Conservation (phyloP, 1,139 yeast genomes). For the Wickerhamomyces sp. region DNA sequence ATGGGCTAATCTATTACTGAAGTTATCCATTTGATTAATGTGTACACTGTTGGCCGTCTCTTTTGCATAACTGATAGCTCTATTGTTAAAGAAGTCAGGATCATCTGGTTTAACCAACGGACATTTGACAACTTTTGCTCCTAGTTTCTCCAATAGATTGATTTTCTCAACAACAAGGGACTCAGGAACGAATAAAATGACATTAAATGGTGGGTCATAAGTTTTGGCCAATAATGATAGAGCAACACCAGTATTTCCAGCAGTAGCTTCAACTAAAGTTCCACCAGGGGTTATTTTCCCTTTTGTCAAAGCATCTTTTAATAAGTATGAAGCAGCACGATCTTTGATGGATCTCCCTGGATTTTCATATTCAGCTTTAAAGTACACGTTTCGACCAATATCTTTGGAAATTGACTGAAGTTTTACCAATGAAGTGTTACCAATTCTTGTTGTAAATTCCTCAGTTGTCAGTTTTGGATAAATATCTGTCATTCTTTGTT, state of each 20-base stretch:
- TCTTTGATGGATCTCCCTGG: constrained; percentile 89
- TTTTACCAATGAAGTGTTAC: constrained; percentile 20
- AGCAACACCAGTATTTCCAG: constrained; percentile 23
- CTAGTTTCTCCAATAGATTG: constrained; percentile 11
- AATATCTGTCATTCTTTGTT: background rate
- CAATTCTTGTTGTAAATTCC: constrained; percentile 62
- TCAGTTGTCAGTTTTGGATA: constrained; percentile 47
- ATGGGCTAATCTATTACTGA: constrained; percentile 18
- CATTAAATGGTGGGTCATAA: constrained; percentile 19
- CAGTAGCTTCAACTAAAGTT: constrained; percentile 33
- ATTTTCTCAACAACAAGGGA: constrained; percentile 17
- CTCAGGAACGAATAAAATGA: constrained; percentile 19
- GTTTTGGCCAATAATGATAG: constrained; percentile 16
- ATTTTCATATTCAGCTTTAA: constrained; percentile 80
- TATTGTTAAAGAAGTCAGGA: constrained; percentile 17
- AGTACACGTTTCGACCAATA: constrained; percentile 62
- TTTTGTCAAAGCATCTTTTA: constrained; percentile 64
- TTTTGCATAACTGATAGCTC: constrained; percentile 15
- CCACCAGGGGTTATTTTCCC: constrained; percentile 58
- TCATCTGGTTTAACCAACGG: constrained; percentile 15
- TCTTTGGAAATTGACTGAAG: constrained; percentile 14
- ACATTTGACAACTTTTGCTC: constrained; percentile 15
- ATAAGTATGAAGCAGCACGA: constrained; percentile 69
- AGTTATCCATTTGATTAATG: constrained; percentile 19
- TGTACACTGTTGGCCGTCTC: constrained; percentile 14